Percentiles rank a stretch among this genome's conserved stretches.
Evolutionary conservation across 306 rosid species (phyloP).

Genomic region (Gastrolobium bilobum): DNA sequence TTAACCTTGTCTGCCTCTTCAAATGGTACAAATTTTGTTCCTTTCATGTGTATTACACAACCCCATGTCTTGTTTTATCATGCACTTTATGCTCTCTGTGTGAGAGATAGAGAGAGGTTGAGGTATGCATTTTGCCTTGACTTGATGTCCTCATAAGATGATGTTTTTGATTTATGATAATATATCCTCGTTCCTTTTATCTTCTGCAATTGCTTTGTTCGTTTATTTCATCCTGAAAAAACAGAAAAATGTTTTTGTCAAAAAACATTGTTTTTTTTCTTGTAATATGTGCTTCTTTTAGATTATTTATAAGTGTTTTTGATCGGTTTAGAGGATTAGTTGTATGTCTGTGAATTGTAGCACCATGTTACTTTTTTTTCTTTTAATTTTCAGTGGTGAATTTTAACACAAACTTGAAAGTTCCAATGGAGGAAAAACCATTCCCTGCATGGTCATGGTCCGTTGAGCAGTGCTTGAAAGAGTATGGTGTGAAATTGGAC

Average conservation of each 20-base stretch:
- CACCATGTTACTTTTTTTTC: constrained; percentile 5
- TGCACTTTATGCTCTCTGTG: constrained; percentile 36
- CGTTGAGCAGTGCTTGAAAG: constrained; percentile 79
- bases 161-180: constrained; percentile 25
- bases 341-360: constrained; percentile 42
- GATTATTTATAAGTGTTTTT: constrained; percentile 17
- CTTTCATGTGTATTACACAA: constrained; percentile 32
- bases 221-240: neutral
- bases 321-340: constrained; percentile 35
- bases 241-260: neutral
- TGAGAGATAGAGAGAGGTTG: neutral
- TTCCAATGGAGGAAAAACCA: constrained; percentile 77
- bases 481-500: constrained; percentile 72
- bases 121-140: constrained; percentile 44
- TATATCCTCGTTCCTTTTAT: constrained; percentile 8
- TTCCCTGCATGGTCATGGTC: constrained; percentile 90
- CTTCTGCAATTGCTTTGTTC: constrained; percentile 11
- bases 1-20: constrained; percentile 46
- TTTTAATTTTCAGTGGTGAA: constrained; percentile 52
- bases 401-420: constrained; percentile 40
- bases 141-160: constrained; percentile 40
- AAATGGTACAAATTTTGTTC: constrained; percentile 50
- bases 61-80: constrained; percentile 27
- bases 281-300: constrained; percentile 9
- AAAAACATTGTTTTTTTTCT: neutral